phyloP scores from a whole-genome alignment of 441 rosid genomes.

The Jatropha multifida region DNA sequence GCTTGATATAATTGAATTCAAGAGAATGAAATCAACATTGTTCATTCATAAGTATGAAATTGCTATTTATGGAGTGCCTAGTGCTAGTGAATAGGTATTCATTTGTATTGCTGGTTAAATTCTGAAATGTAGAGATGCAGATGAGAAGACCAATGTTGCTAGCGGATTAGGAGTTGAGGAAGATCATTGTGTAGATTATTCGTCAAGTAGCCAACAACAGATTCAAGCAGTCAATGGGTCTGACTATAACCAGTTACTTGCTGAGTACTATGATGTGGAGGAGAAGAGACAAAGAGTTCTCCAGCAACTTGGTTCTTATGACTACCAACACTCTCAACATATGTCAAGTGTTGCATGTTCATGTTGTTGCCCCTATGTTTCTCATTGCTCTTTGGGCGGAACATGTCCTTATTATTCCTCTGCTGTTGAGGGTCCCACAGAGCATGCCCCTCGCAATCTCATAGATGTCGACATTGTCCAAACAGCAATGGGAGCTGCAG shows the following conservation, averaged over 20 bases:
- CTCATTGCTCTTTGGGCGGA: constrained; percentile 33
- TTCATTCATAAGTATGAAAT: too few species aligned
- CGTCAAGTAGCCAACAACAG: constrained; percentile 22
- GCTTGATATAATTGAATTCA: too few species aligned
- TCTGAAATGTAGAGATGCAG: constrained; percentile 29
- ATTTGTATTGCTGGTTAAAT: background rate
- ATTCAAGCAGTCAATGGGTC: constrained; percentile 18
- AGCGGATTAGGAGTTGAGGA: constrained; percentile 26
- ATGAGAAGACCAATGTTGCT: constrained; percentile 18
- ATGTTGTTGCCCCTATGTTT: constrained; percentile 48
- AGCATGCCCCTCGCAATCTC: constrained; percentile 6
- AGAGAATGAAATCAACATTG: too few species aligned
- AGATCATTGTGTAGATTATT: constrained; percentile 21
- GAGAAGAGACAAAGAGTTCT: constrained; percentile 53
- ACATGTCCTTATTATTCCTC: constrained; percentile 24
- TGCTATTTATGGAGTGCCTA: background rate
- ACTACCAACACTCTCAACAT: constrained; percentile 30
- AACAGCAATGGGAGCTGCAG: constrained; percentile 55
- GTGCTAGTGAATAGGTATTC: background rate
- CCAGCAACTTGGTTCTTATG: constrained; percentile 40
- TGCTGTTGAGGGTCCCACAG: constrained; percentile 20
- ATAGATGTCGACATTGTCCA: constrained; percentile 35
- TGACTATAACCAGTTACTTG: constrained; percentile 48
- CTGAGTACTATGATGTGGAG: constrained; percentile 59
- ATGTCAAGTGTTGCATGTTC: constrained; percentile 27